phyloP scores from a whole-genome alignment of 345 rosid species.

The Punica granatum region DNA sequence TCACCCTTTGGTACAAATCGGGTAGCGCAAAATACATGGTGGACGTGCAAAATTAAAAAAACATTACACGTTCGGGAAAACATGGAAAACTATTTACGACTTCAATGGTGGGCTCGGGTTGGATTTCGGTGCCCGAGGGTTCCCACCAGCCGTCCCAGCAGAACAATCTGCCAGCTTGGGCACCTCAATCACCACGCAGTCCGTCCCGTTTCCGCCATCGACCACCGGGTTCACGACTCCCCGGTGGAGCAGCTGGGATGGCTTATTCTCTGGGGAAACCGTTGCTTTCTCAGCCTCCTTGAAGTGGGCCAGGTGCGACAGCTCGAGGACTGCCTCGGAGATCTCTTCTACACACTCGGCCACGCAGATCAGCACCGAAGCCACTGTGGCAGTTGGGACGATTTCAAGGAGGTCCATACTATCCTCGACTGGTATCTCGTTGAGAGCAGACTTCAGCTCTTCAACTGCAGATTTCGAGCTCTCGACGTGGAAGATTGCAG shows the following conservation, averaged over 20 bases:
- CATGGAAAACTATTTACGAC: neutral
- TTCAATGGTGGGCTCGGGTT: neutral
- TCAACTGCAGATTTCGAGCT: conserved; percentile 42
- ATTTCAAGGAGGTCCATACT: conserved; percentile 32
- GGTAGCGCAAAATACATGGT: neutral
- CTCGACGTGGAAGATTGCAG: conserved; percentile 31
- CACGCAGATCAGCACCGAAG: conserved; percentile 44
- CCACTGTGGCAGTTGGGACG: conserved; percentile 50
- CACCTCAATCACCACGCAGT: conserved; percentile 34
- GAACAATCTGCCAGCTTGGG: conserved; percentile 6
- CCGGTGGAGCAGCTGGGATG: conserved; percentile 37
- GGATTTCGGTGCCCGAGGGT: neutral
- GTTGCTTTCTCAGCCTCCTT: conserved; percentile 26
- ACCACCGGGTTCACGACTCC: conserved; percentile 49
- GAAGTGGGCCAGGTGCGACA: conserved; percentile 49
- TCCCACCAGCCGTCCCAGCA: neutral
- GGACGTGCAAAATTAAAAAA: neutral
- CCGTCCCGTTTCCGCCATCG: conserved; percentile 16
- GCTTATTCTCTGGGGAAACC: conserved; percentile 30
- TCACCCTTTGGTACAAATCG: neutral
- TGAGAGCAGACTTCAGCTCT: conserved; percentile 33
- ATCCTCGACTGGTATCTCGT: conserved; percentile 20
- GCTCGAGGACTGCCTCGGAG: conserved; percentile 40
- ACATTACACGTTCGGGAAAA: neutral
- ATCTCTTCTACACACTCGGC: conserved; percentile 43